A percentile compares a stretch with the other conserved stretches of the same genome.
phyloP scores from a whole-genome alignment of 129 eudicot genomes.

The Erigeron canadensis region DNA sequence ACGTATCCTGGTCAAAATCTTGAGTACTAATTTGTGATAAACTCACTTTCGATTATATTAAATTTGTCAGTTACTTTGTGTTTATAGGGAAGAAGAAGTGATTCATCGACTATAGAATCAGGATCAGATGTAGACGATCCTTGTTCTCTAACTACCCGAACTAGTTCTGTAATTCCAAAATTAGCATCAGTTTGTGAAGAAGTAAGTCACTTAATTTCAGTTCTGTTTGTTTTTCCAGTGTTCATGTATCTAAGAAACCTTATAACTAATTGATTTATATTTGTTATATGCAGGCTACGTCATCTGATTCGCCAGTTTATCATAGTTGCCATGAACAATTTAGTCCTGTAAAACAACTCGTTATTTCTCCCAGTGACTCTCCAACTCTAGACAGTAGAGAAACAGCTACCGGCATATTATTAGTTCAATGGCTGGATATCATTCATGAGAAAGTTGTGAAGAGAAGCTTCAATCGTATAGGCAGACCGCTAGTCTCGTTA shows the following conservation, averaged over 20 bases:
- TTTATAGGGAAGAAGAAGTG: constrained; percentile 61
- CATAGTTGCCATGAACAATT: constrained; percentile 66
- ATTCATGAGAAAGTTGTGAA: constrained; percentile 52
- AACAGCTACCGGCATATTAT: constrained; percentile 27
- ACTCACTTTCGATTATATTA: neutral
- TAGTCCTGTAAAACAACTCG: constrained; percentile 35
- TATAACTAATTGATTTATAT: constrained; percentile 4
- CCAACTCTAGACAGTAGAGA: constrained; percentile 1
- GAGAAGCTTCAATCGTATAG: constrained; percentile 39
- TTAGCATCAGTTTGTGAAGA: constrained; percentile 49
- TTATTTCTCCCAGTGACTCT: constrained; percentile 26
- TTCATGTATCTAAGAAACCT: neutral
- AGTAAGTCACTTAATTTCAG: constrained; percentile 41
- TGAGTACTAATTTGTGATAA: neutral
- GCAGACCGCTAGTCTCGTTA: constrained; percentile 42
- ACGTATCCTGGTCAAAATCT: constrained; percentile 7
- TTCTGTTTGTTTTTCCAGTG: neutral
- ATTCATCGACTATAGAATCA: constrained; percentile 44
- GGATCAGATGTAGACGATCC: constrained; percentile 54
- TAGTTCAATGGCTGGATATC: constrained; percentile 35
- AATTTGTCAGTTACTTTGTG: constrained; percentile 9
- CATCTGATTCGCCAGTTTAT: constrained; percentile 48
- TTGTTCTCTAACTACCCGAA: constrained; percentile 45
- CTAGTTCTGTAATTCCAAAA: constrained; percentile 34
- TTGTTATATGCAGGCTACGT: constrained; percentile 45